Base-by-base conservation (phyloP, 306 rosid genomes). In the Sechiopsis laciniata region DNA sequence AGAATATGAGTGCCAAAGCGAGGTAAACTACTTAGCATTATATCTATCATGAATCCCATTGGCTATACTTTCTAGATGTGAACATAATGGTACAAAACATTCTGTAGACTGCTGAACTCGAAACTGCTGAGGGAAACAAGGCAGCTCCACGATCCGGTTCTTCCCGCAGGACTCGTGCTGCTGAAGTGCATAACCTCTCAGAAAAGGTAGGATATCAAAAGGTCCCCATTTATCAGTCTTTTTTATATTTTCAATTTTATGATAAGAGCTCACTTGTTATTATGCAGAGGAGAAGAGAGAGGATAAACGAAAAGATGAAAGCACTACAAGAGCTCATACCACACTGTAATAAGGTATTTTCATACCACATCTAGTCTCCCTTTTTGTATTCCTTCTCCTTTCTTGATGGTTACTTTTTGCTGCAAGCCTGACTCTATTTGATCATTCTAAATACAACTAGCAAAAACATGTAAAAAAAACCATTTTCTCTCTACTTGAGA, bases 301-400 rank as follows among this genome's bases (percentile, higher is more conserved):
- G 95, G 84, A 92, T 92, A 83, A 89, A 89, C 29, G 97, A 89
- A 87, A 92, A 85, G 83, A 89, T 92, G 95, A 89, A 32, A 75
- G 85, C 92, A 29, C 71, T 92, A 85, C 96, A 92, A 78, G 89
- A 92, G 88, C 92, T 92, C 62, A 88, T 92, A 83, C 97, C 97
- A 29, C 90, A 89, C 78, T 80, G 92, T 57, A 92, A 86, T 84
- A 89, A 92, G 96, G 97, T 92, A 79, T 58, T 13, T 22, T 19
- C 46, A 40, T 40, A 6, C 55, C 22, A 29, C 53, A 17, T 75
- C 58, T 76, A 79, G 48, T 42, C 12, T 42, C 11, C 48, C 48
- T 9, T 42, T 42, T 42, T 42, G 8, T 7, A 9, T 42, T 42
- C 48, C 48, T 42, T 42, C 11, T 42, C 46, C 10, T 40, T 40